Evolutionary conservation across 352 stramenopile genomes (phyloP).

Genomic region (Phytophthora ohioensis): DNA sequence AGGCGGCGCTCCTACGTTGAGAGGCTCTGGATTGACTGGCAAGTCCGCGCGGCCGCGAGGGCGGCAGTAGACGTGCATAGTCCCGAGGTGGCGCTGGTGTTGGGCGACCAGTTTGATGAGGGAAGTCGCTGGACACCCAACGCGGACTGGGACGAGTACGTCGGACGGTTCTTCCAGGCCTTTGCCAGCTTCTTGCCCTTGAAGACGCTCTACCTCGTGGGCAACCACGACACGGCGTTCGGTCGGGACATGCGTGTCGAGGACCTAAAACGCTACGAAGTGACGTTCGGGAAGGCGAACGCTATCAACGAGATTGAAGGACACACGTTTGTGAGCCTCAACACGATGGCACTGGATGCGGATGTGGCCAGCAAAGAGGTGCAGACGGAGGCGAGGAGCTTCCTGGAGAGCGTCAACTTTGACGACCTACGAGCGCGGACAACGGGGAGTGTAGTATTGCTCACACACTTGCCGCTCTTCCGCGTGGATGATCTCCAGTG

Average conservation of each 20-base stretch:
- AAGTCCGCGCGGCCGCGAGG: conserved; percentile 49
- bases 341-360: conserved; percentile 82
- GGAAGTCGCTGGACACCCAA: conserved; percentile 59
- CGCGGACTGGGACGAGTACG: conserved; percentile 67
- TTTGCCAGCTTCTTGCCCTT: conserved; percentile 50
- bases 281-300: conserved; percentile 70
- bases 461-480: conserved; percentile 73
- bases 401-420: conserved; percentile 56
- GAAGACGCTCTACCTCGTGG: conserved; percentile 71
- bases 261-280: conserved; percentile 62
- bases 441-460: conserved; percentile 50
- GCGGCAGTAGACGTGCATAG: conserved; percentile 59
- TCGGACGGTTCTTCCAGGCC: conserved; percentile 52
- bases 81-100: conserved; percentile 65
- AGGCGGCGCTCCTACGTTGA: conserved; percentile 62
- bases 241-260: conserved; percentile 51
- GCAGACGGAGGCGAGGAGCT: conserved; percentile 59
- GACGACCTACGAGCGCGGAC: conserved; percentile 29
- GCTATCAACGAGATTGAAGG: conserved; percentile 51
- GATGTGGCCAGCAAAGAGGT: conserved; percentile 62
- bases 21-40: conserved; percentile 80
- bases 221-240: conserved; percentile 85
- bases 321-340: conserved; percentile 73
- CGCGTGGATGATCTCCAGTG: conserved; percentile 67
- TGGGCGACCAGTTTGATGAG: conserved; percentile 85